Evolutionary conservation across 1,139 yeast species (phyloP).

Genomic region (Pichia sp.): DNA sequence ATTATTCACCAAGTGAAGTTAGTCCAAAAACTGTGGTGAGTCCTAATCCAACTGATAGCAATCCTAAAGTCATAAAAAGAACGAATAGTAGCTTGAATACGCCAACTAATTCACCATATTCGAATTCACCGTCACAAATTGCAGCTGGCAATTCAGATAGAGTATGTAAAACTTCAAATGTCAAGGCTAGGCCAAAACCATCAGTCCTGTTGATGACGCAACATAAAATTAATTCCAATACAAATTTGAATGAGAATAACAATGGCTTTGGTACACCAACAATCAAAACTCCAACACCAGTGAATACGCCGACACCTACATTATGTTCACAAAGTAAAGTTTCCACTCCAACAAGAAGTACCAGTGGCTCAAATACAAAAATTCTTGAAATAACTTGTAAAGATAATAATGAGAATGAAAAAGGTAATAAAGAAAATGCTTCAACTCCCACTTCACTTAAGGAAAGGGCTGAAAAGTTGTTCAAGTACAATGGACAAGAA

Average conservation of each 20-base stretch:
- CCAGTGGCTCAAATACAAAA: background rate
- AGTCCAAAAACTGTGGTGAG: constrained; percentile 7
- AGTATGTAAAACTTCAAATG: background rate
- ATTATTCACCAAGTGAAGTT: constrained; percentile 7
- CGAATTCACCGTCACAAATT: constrained; percentile 5
- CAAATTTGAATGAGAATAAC: background rate
- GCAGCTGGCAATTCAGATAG: background rate
- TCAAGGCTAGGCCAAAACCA: background rate
- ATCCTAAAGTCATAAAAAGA: background rate
- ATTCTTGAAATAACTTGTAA: background rate
- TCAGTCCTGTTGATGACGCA: background rate
- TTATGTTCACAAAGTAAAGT: constrained; percentile 5
- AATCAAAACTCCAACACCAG: constrained; percentile 1
- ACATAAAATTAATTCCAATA: background rate
- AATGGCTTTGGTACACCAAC: background rate
- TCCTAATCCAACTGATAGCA: background rate
- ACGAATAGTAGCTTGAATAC: background rate
- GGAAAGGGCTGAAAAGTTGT: constrained; percentile 5
- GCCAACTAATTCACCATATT: constrained; percentile 2
- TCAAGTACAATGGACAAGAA: constrained; percentile 7
- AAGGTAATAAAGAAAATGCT: background rate
- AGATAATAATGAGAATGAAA: background rate
- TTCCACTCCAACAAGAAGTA: constrained; percentile 6
- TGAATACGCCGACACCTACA: constrained; percentile 4
- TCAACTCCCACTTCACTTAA: background rate